These are phyloP conservation scores for Eucalyptus marginata DNA, from an alignment of 345 rosid genomes.

Conservation along the genomic window DNA sequence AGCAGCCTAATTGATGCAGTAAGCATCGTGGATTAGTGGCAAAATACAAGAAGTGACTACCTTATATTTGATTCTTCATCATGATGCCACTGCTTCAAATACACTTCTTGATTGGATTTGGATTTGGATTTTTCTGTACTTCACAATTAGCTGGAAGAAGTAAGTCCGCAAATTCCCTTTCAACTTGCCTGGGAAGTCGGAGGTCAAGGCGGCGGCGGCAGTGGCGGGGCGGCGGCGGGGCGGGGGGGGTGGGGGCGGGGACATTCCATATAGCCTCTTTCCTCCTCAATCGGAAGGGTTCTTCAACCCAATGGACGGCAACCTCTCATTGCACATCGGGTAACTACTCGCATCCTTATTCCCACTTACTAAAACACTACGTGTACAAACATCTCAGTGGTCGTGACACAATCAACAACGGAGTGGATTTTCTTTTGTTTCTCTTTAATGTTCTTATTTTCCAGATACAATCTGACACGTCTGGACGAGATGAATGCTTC, in stretches of 20 bases:
- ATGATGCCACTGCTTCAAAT: neutral
- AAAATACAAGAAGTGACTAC: neutral
- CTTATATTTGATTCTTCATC: neutral
- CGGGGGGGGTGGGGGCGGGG: neutral
- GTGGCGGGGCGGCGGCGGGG: neutral
- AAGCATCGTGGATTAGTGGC: neutral
- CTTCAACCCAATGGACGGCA: conserved; percentile 23
- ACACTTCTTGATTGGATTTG: too few relatives aligned
- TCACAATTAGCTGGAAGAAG: conserved; percentile 28
- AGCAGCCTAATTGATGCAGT: neutral
- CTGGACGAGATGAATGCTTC: conserved; percentile 4
- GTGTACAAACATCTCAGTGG: neutral
- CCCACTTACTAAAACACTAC: neutral
- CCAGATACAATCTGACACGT: conserved; percentile 20
- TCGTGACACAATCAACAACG: neutral
- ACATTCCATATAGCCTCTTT: conserved; percentile 7
- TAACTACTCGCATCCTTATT: neutral
- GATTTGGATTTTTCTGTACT: neutral
- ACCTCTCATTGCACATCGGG: conserved; percentile 42
- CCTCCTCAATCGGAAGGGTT: conserved; percentile 26
- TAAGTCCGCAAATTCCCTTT: conserved; percentile 1
- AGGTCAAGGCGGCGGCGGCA: neutral
- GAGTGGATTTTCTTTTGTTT: neutral
- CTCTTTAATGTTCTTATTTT: neutral
- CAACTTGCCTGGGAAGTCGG: conserved; percentile 32